Evolutionary conservation across 208 protist species (phyloP), one percentile per base, ranked within the genome.

Genomic region (Trypanosomatidae sp.): DNA sequence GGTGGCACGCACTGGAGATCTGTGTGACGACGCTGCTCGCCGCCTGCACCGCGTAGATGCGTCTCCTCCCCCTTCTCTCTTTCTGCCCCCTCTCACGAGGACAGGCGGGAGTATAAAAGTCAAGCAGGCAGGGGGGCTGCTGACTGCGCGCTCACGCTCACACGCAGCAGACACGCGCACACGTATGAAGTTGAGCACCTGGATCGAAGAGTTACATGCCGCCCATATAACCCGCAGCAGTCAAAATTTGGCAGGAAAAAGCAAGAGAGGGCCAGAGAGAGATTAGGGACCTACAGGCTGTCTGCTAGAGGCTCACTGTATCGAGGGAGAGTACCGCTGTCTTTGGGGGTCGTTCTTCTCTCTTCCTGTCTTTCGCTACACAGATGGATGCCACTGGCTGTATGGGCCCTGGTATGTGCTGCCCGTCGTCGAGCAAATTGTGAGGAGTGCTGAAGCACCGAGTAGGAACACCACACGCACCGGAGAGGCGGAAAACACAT

Each of bases 11-110:
- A 46, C 62, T 95, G 56, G 86, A 95, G 62, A 50, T 80, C 46
- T 84, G 86, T 43, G 81, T 95, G 3, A 82, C 89, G 46, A 90
- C 86, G 19, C 76, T 82, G 8, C 73, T 95, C 1, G 74, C 87
- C 12, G 77, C 79, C 22, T 81, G 74, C 53, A 84, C 84, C 28
- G 79, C 77, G 66, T 91, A 65, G 83, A 19, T n/a, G 58, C 58
- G 9, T 36, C n/a, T 25, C 30, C 33, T 41, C 10, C 33, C 3
- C n/a, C 30, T 41, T 62, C 10, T 41, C 58, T 62, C 25, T 15
- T 33, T 22, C 30, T 62, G n/a, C n/a, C 58, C 17, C 15, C 39
- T 17, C 30, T 43, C 25, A 33, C 59, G 36, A 13, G 36, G 6
- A 41, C 12, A 36, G 28, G 55, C 13, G 19, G 4, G 8, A 36